Evolutionary conservation across 495 filamentous ascomycete species (phyloP).

Genomic region (Xylaria castorea): DNA sequence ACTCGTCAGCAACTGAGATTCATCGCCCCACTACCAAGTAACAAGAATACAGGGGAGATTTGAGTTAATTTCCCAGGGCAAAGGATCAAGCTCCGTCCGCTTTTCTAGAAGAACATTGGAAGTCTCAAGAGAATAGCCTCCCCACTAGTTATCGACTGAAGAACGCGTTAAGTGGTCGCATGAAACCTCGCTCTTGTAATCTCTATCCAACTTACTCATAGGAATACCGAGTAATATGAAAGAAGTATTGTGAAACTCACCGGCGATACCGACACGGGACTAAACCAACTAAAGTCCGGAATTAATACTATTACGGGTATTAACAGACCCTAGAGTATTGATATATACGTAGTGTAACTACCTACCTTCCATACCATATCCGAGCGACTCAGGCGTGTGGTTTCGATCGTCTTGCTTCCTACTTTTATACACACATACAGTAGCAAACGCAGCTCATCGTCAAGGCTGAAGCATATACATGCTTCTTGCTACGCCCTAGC

Average conservation of each 20-base stretch:
- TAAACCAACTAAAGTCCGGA: neutral
- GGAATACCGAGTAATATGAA: neutral
- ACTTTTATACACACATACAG: neutral
- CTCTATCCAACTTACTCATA: neutral
- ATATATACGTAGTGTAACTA: no score
- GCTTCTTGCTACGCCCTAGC: conserved; percentile 4
- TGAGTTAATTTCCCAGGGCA: conserved; percentile 16
- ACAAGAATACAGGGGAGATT: conserved; percentile 8
- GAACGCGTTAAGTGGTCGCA: conserved; percentile 24
- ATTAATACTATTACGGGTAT: neutral
- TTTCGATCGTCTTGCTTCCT: neutral
- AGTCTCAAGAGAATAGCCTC: neutral
- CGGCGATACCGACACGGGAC: conserved; percentile 5
- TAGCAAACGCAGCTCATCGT: neutral
- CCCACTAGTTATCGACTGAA: neutral
- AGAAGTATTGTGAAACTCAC: neutral
- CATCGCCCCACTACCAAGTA: conserved; percentile 8
- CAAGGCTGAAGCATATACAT: neutral
- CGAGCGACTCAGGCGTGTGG: neutral
- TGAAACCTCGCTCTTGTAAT: neutral
- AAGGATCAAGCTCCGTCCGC: conserved; percentile 1
- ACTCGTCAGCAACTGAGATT: conserved; percentile 20
- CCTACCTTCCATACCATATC: neutral
- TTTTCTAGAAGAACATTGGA: conserved; percentile 24
- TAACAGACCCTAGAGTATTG: neutral